These are phyloP conservation scores for Syzygium aromaticum DNA, from an alignment of 345 rosid genomes.

Conservation along the genomic window DNA sequence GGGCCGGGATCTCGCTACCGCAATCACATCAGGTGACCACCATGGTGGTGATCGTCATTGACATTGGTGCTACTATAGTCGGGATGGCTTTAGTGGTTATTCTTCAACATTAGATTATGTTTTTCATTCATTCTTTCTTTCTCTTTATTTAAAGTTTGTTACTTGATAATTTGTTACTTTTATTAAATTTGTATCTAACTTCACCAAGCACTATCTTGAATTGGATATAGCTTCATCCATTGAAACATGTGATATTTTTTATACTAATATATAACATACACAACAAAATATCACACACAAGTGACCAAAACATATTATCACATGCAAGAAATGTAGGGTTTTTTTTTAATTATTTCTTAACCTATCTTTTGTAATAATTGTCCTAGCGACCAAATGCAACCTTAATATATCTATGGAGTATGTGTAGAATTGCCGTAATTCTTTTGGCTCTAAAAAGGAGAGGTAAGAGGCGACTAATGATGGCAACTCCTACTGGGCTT, in stretches of 20 bases:
- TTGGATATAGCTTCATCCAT: background rate
- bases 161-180: background rate
- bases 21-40: background rate
- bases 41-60: background rate
- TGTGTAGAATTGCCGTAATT: background rate
- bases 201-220: background rate
- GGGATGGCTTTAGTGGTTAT: background rate
- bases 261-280: background rate
- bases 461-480: background rate
- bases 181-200: background rate
- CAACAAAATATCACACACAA: background rate
- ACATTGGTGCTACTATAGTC: background rate
- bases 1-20: fast-evolving
- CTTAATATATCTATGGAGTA: background rate
- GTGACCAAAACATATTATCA: background rate
- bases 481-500: background rate
- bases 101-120: background rate
- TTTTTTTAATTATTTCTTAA: background rate
- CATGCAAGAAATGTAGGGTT: background rate
- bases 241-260: background rate
- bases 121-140: background rate
- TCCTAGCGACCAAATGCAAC: background rate
- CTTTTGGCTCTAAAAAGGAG: background rate
- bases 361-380: background rate
- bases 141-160: background rate